Percentiles rank a stretch among this genome's conserved stretches.
Evolutionary conservation across 495 filamentous ascomycete genomes (phyloP).

Genomic region (Hyaloscypha finlandica): DNA sequence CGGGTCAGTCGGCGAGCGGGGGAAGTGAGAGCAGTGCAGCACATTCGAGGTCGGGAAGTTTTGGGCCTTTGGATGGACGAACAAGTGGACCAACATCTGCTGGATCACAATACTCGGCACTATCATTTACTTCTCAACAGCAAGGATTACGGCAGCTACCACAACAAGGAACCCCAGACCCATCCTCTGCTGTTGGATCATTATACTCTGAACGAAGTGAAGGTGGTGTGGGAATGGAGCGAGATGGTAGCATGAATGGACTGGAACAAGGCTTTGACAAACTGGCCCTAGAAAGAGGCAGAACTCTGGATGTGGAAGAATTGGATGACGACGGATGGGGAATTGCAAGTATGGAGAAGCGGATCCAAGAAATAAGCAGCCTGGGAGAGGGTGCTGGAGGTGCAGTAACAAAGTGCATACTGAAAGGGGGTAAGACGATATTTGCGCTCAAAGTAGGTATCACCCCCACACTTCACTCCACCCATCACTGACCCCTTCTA

Average conservation of each 20-base stretch:
- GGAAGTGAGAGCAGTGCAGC: slow-evolving; percentile 65
- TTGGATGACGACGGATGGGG: slow-evolving; percentile 94
- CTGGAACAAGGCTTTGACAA: slow-evolving; percentile 61
- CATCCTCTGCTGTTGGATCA: slow-evolving; percentile 83
- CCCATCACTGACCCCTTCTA: slow-evolving; percentile 37
- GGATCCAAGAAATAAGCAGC: slow-evolving; percentile 85
- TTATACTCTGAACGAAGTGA: slow-evolving; percentile 76
- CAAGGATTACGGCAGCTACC: slow-evolving; percentile 47
- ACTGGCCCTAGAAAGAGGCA: slow-evolving; percentile 75
- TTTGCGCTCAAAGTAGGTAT: slow-evolving; percentile 90
- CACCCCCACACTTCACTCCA: neutral
- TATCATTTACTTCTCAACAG: slow-evolving; percentile 73
- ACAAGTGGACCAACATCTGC: slow-evolving; percentile 77
- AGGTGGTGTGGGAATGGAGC: slow-evolving; percentile 67
- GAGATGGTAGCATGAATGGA: slow-evolving; percentile 68
- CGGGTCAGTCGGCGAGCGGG: slow-evolving; percentile 63
- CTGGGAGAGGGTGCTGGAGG: slow-evolving; percentile 95
- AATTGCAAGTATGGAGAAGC: slow-evolving; percentile 83
- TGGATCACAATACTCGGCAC: slow-evolving; percentile 75
- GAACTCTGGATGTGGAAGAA: slow-evolving; percentile 85
- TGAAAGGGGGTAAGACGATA: slow-evolving; percentile 88
- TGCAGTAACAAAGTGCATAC: slow-evolving; percentile 86
- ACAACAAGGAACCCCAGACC: slow-evolving; percentile 69
- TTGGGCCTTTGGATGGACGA: slow-evolving; percentile 69
- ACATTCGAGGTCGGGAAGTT: slow-evolving; percentile 75